Percentiles rank a stretch among this genome's conserved stretches.
These are phyloP conservation scores for Choanephora cucurbitarum DNA, from an alignment of 371 early-diverging fungal species.

Conservation along the genomic window DNA sequence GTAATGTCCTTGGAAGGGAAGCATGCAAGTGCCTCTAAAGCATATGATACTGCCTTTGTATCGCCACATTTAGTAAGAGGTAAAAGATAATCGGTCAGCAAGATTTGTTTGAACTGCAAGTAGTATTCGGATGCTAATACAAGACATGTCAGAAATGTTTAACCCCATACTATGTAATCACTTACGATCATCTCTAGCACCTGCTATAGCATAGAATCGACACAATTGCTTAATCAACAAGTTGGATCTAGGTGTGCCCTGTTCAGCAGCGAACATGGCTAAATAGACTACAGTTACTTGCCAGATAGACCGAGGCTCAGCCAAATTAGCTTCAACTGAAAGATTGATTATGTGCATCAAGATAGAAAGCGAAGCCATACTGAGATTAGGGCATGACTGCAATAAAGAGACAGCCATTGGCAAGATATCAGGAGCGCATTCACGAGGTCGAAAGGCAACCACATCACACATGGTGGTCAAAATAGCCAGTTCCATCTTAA, in stretches of 20 bases:
- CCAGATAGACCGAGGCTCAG: conserved; percentile 62
- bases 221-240: conserved; percentile 38
- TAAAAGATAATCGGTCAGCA: conserved; percentile 40
- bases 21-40: conserved; percentile 44
- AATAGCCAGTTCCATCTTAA: conserved; percentile 58
- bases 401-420: conserved; percentile 56
- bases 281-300: conserved; percentile 51
- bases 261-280: conserved; percentile 44
- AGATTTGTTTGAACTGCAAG: conserved; percentile 47
- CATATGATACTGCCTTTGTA: conserved; percentile 30
- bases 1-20: conserved; percentile 52
- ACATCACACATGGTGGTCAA: conserved; percentile 57
- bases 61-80: conserved; percentile 39
- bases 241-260: conserved; percentile 8
- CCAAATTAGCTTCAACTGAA: conserved; percentile 48
- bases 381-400: conserved; percentile 50
- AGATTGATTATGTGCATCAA: conserved; percentile 51
- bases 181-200: conserved; percentile 54
- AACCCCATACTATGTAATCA: too few species aligned
- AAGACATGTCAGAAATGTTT: neutral
- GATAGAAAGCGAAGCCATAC: conserved; percentile 46
- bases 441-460: conserved; percentile 40
- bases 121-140: conserved; percentile 51
- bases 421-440: conserved; percentile 55
- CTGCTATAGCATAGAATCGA: conserved; percentile 52